Evolutionary conservation across 164 flowering plant genomes (phyloP).

Genomic region (Paratinospora sagittata): DNA sequence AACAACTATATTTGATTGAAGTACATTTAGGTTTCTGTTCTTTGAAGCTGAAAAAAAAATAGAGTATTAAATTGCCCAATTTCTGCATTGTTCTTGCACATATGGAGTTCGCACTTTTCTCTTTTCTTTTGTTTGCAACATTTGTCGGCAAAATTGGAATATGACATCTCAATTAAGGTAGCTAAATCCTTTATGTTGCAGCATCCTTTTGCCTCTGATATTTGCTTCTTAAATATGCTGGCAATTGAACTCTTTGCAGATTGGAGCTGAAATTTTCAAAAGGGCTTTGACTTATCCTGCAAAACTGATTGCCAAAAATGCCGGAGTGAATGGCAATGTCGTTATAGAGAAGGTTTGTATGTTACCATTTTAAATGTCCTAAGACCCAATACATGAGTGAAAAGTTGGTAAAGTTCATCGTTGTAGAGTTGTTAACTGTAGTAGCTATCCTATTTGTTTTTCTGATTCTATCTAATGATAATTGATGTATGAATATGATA

Average conservation of each 20-base stretch:
- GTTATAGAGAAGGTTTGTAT: constrained; percentile 58
- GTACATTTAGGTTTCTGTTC: not conserved
- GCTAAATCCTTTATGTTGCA: not conserved
- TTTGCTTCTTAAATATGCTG: not conserved
- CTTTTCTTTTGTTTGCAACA: not conserved
- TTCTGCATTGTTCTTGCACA: not conserved
- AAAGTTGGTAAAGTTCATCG: too few relatives aligned
- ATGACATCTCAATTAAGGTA: not conserved
- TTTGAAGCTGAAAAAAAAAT: too few relatives aligned
- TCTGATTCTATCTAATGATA: not conserved
- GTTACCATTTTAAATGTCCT: not conserved
- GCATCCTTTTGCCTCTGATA: not conserved
- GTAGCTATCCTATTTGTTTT: not conserved
- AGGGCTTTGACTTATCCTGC: constrained; percentile 69
- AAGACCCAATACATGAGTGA: not conserved
- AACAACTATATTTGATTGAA: not conserved
- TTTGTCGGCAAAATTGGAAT: not conserved
- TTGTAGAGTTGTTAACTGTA: not conserved
- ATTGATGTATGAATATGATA: not conserved
- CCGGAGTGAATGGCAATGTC: constrained; percentile 68
- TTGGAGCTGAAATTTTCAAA: constrained; percentile 84
- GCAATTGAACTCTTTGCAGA: constrained; percentile 30
- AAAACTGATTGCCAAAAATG: constrained; percentile 73
- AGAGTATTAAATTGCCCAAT: not conserved
- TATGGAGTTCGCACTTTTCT: not conserved